Conservation (phyloP, 1,139 yeast species). For the Suhomyces kunorum region DNA sequence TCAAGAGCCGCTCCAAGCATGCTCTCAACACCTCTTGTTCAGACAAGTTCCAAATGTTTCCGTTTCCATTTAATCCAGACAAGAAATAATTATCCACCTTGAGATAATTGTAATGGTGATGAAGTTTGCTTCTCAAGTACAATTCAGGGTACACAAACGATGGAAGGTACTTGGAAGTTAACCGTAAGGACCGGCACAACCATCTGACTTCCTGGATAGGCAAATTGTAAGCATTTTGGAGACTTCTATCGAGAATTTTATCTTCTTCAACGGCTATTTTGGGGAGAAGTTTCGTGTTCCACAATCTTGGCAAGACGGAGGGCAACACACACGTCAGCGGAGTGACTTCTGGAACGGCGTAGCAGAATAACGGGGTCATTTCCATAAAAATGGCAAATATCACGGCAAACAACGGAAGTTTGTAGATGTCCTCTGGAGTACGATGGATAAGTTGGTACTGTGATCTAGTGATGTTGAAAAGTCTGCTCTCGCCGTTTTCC, state of each 20-base stretch:
- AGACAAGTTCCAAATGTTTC: conserved; percentile 50
- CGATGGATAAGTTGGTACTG: conserved; percentile 60
- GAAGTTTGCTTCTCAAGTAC: conserved; percentile 39
- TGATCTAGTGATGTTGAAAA: conserved; percentile 49
- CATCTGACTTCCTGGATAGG: conserved; percentile 36
- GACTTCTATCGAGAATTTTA: background rate
- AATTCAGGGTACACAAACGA: conserved; percentile 37
- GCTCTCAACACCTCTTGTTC: conserved; percentile 47
- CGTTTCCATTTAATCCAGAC: conserved; percentile 41
- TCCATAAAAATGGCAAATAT: conserved; percentile 63
- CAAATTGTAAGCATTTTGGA: conserved; percentile 47
- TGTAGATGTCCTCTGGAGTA: conserved; percentile 55
- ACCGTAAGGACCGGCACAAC: conserved; percentile 36
- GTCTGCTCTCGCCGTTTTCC: conserved; percentile 1
- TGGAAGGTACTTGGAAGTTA: conserved; percentile 46
- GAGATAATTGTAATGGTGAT: conserved; percentile 44
- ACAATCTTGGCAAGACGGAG: conserved; percentile 40
- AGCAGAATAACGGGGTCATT: conserved; percentile 60
- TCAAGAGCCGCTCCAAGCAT: conserved; percentile 52
- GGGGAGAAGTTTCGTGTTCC: conserved; percentile 23
- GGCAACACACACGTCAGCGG: conserved; percentile 74
- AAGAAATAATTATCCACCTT: conserved; percentile 54
- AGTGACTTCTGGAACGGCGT: conserved; percentile 58
- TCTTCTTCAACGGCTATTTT: conserved; percentile 2
- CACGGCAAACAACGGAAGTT: conserved; percentile 64